Percentiles rank a stretch among this genome's conserved stretches.
Conservation (phyloP, 129 eudicot genomes). For the Flaveria robusta region DNA sequence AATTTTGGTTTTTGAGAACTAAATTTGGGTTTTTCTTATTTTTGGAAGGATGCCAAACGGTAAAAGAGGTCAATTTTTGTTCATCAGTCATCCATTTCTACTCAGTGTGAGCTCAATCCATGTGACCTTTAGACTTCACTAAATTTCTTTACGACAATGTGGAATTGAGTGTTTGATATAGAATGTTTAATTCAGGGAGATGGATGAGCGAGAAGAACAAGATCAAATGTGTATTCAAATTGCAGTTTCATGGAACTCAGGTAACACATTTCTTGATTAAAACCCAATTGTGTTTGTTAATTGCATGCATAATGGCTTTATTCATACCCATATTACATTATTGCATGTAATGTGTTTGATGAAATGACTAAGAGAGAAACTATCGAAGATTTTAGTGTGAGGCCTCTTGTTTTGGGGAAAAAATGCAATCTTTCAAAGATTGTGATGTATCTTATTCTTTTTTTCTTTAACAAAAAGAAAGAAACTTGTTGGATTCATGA, state of each 20-base stretch:
- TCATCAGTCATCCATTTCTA: constrained; percentile 4
- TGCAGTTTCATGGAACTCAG: constrained; percentile 96
- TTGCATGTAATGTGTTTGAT: constrained; percentile 16
- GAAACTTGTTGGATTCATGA: no score
- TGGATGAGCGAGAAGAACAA: constrained; percentile 70
- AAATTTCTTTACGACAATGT: neutral
- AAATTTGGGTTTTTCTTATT: constrained; percentile 3
- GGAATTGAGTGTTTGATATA: constrained; percentile 4
- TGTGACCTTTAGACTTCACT: neutral
- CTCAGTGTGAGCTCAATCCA: no score
- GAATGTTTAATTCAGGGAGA: constrained; percentile 71
- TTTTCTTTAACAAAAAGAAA: no score
- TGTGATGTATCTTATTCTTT: no score
- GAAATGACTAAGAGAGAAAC: neutral
- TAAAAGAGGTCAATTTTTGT: neutral
- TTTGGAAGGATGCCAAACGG: neutral
- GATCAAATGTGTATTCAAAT: constrained; percentile 71
- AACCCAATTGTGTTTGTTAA: constrained; percentile 13
- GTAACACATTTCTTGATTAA: constrained; percentile 33
- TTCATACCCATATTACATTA: constrained; percentile 5
- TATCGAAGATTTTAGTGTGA: neutral
- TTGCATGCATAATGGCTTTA: constrained; percentile 22
- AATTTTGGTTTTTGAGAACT: neutral
- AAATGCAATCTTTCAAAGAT: neutral
- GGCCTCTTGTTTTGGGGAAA: neutral